Base-by-base conservation (phyloP, 495 filamentous ascomycete species). In the Clohesyomyces aquaticus region DNA sequence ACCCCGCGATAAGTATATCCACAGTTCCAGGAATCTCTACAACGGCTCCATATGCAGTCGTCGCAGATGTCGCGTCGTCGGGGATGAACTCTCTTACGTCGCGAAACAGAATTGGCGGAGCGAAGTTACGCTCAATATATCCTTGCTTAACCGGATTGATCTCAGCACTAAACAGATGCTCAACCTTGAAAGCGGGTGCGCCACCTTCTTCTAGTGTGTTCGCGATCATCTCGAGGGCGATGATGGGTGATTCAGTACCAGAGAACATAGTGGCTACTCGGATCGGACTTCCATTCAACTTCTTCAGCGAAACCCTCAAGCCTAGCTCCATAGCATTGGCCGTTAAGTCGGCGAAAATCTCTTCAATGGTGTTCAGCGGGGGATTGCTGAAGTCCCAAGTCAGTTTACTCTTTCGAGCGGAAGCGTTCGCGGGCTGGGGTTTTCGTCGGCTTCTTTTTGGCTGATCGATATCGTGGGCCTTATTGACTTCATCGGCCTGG, bases 261-360 rank as follows among this genome's bases (percentile, higher is more conserved):
- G 89, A 93, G 68, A 90, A 96, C 71, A 92, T 83, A 0, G 91
- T 96, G 1, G 81, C 90, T 22, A 93, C 81, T n/a, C n/a, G n/a
- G n/a, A n/a, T n/a, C n/a, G n/a, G n/a, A n/a, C n/a, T n/a, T n/a
- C n/a, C n/a, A n/a, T n/a, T n/a, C n/a, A n/a, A n/a, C n/a, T n/a
- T n/a, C n/a, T n/a, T n/a, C n/a, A n/a, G n/a, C n/a, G n/a, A n/a
- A n/a, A n/a, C n/a, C n/a, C n/a, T n/a, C n/a, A n/a, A n/a, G n/a
- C n/a, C n/a, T n/a, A n/a, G n/a, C n/a, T n/a, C n/a, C n/a, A n/a
- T n/a, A n/a, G n/a, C n/a, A n/a, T n/a, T n/a, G n/a, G n/a, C n/a
- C n/a, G n/a, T n/a, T n/a, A n/a, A n/a, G n/a, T n/a, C n/a, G n/a
- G n/a, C n/a, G n/a, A n/a, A n/a, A n/a, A n/a, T n/a, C n/a, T n/a